Evolutionary conservation across 306 rosid genomes (phyloP).

Genomic region (apple (Malus domestica)): DNA sequence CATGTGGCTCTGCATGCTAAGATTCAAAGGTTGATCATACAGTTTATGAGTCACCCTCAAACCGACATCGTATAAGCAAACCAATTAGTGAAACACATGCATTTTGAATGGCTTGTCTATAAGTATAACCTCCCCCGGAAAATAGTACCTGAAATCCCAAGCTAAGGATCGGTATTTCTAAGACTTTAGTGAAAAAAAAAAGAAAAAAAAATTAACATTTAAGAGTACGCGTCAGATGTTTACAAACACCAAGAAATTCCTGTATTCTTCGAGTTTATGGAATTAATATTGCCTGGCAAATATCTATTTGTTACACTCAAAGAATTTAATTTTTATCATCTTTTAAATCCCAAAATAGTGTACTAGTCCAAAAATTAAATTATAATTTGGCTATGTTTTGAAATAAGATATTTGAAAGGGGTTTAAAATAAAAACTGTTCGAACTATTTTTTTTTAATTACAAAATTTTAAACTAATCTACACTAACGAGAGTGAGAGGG

Average conservation of each 20-base stretch:
- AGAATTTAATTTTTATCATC: background rate
- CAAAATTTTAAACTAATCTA: no score
- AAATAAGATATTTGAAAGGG: no score
- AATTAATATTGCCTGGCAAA: background rate
- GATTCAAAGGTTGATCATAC: background rate
- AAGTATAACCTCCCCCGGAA: conserved; percentile 17
- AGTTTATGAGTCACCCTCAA: background rate
- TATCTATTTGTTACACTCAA: background rate
- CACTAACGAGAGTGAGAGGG: no score
- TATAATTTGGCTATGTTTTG: background rate
- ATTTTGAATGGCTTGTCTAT: conserved; percentile 12
- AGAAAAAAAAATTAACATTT: background rate
- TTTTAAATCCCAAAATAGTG: background rate
- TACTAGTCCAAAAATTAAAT: background rate
- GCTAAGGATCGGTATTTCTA: conserved; percentile 9
- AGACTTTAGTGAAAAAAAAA: background rate
- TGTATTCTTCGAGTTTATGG: background rate
- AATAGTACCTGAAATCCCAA: background rate
- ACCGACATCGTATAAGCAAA: conserved; percentile 5
- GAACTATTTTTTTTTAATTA: no score
- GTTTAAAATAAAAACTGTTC: no score
- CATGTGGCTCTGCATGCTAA: conserved; percentile 33
- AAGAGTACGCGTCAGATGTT: background rate
- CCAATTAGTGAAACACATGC: conserved; percentile 26
- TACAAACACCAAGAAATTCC: conserved; percentile 11